These are phyloP conservation scores for Mycena galopus DNA, from an alignment of 768 basidiomycete genomes.

Conservation along the genomic window DNA sequence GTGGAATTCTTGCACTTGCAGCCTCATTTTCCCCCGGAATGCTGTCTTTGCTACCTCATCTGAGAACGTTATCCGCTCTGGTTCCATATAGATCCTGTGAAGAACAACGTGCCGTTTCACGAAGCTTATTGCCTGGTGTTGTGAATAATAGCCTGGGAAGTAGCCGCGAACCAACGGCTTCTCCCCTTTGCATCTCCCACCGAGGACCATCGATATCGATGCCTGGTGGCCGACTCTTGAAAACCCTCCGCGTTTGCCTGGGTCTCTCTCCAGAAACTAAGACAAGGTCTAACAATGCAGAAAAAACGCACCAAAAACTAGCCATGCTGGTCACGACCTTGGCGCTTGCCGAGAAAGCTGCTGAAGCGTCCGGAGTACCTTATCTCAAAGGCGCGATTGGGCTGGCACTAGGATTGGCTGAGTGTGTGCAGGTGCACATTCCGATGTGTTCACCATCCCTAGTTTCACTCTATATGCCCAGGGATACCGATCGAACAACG, in stretches of 20 bases:
- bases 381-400: conserved; percentile 15
- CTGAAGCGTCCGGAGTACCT: conserved; percentile 8
- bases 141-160: background rate
- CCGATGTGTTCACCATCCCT: background rate
- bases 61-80: too few relatives aligned
- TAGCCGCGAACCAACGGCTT: background rate
- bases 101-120: too few relatives aligned
- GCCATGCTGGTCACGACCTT: conserved; percentile 3
- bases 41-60: background rate
- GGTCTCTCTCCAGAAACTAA: background rate
- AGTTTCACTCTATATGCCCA: background rate
- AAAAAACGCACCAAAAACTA: conserved; percentile 2
- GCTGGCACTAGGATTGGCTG: background rate
- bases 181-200: background rate
- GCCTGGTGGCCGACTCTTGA: background rate
- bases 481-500: conserved; percentile 22
- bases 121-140: background rate
- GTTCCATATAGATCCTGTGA: too few relatives aligned
- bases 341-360: conserved; percentile 12
- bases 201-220: background rate
- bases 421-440: conserved; percentile 17
- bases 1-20: too few relatives aligned
- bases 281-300: background rate
- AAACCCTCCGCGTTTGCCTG: background rate
- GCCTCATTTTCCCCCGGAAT: too few relatives aligned